Base-by-base conservation (phyloP, 805 yeast genomes). In the Komagataella ulmi region DNA sequence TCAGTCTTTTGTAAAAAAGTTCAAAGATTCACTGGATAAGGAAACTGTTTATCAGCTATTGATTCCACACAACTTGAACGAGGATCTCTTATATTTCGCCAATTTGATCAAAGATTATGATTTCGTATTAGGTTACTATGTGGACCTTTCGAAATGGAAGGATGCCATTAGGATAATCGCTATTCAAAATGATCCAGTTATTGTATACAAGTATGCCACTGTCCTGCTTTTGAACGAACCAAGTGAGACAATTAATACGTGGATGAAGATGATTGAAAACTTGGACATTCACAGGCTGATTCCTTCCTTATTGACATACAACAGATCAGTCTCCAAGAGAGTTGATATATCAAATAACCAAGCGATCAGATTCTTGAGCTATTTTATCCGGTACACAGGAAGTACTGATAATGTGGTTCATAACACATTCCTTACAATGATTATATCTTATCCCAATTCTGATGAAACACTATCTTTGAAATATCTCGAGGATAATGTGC, bases 291-390 rank as follows among this genome's bases (percentile, higher is more conserved):
- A 76, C 12, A 79, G 74, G 54, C 69, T 93, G 19, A 64, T 93
- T 2, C 95, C 97, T 2, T 81, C 97, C 0, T 68, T 91, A 10
- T 64, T 89, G 54, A 75, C 81, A 0, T 88, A 85, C 65, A 81
- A 82, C 58, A 76, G 80, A 45, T 73, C 70, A 49, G 67, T 67
- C 52, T 60, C 61, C 21, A 57, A 59, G 24, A 62, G 68, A 7
- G 67, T 77, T 0, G 63, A 70, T 1, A 64, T 72, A 0, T 61
- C 67, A 12, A 75, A 73, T 45, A 87, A 89, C 61, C 81, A 80
- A 55, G 87, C 85, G 0, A 61, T 88, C 6, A 71, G 78, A 8
- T 88, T 83, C 61, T 68, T 91, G 53, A 74, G 69, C 54, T 76
- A 74, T 62, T 71, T 80, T 24, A 70, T 83, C 50, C 65, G 70